Evolutionary conservation across 805 yeast genomes (phyloP).

Genomic region (Cyberlindnera mississippiensis): DNA sequence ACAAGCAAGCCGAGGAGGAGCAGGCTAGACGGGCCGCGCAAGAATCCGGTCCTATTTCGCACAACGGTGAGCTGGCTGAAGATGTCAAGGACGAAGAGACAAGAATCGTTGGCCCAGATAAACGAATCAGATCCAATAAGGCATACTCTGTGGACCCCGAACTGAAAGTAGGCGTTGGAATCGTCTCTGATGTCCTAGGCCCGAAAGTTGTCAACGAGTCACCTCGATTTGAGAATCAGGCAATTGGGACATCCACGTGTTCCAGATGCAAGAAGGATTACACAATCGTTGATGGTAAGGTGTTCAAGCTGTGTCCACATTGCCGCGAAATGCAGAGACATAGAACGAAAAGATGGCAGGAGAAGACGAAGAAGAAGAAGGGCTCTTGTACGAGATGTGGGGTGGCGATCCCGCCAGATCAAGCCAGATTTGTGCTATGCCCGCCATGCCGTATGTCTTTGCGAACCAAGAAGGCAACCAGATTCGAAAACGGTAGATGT

Average conservation of each 20-base stretch:
- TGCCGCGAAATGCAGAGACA: constrained; percentile 63
- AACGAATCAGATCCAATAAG: constrained; percentile 8
- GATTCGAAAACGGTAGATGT: constrained; percentile 62
- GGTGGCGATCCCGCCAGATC: constrained; percentile 45
- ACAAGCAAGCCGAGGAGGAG: constrained; percentile 36
- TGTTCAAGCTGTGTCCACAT: constrained; percentile 57
- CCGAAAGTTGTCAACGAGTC: constrained; percentile 13
- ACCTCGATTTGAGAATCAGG: not conserved
- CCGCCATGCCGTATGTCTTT: constrained; percentile 54
- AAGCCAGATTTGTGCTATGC: constrained; percentile 53
- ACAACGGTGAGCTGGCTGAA: not conserved
- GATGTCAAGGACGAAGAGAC: too few species aligned
- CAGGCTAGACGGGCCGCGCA: constrained; percentile 7
- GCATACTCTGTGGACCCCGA: constrained; percentile 23
- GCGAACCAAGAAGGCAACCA: constrained; percentile 50
- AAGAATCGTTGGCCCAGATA: too few species aligned
- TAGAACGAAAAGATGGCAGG: constrained; percentile 62
- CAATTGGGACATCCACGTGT: constrained; percentile 31
- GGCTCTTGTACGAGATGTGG: constrained; percentile 71
- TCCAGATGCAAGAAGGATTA: constrained; percentile 60
- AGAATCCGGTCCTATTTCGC: constrained; percentile 57
- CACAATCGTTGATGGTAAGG: constrained; percentile 36
- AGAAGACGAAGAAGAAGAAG: constrained; percentile 50
- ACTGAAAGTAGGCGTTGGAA: constrained; percentile 24
- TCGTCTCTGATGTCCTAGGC: constrained; percentile 22